A percentile compares a stretch with the other conserved stretches of the same genome.
Evolutionary conservation across 2,329 filamentous ascomycete species (phyloP).

Genomic region (Penicillium sp.): DNA sequence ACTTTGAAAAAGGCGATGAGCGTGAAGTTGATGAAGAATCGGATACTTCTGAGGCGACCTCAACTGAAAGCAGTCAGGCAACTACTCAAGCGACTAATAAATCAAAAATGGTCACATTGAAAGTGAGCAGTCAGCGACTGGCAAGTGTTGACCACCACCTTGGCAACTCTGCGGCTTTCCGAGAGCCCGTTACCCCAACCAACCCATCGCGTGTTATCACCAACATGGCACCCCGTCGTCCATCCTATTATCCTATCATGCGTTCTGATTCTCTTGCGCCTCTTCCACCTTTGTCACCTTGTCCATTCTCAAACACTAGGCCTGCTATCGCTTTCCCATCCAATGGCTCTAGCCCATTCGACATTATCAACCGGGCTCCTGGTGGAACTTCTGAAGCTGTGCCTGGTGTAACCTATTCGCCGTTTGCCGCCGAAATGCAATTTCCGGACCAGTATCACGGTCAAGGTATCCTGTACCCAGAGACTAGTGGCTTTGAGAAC

Average conservation of each 20-base stretch:
- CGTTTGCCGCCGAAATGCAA: not conserved
- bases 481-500: not conserved
- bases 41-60: not conserved
- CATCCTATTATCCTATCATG: not conserved
- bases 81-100: not conserved
- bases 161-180: not conserved
- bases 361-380: not conserved
- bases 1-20: not conserved
- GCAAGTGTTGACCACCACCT: not conserved
- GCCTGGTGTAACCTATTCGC: not conserved
- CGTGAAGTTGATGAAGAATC: not conserved
- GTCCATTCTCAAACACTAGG: not conserved
- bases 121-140: not conserved
- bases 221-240: not conserved
- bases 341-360: not conserved
- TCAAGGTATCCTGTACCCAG: not conserved
- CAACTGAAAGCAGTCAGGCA: not conserved
- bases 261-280: fast-evolving
- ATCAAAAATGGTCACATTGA: not conserved
- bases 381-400: not conserved
- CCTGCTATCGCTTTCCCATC: not conserved
- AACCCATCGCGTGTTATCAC: not conserved
- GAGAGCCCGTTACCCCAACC: not conserved
- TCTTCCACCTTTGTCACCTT: not conserved
- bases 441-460: not conserved